phyloP scores from a whole-genome alignment of 768 basidiomycete species.

The Leucogyrophana mollusca region DNA sequence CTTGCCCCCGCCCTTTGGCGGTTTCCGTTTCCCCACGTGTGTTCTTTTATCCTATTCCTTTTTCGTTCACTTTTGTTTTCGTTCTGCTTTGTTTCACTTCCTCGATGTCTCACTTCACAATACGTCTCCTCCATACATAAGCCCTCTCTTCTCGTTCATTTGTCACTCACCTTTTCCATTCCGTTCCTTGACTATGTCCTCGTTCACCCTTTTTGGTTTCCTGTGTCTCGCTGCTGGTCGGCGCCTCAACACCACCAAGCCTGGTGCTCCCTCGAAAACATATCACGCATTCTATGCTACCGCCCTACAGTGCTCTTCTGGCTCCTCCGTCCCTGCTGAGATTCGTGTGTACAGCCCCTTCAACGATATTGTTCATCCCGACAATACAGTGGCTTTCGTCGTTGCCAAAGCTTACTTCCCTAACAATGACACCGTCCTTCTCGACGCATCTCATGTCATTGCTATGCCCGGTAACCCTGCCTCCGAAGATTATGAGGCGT shows the following conservation, averaged over 20 bases:
- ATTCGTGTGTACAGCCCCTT: constrained; percentile 7
- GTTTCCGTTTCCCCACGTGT: too few relatives aligned
- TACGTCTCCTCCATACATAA: too few relatives aligned
- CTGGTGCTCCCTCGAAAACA: not conserved
- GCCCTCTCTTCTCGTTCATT: too few relatives aligned
- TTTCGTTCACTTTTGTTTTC: too few relatives aligned
- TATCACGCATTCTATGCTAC: not conserved
- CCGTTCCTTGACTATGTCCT: not conserved
- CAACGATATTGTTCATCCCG: constrained; percentile 1
- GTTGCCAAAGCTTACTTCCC: constrained; percentile 2
- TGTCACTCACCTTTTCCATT: too few relatives aligned
- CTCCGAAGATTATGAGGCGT: constrained; percentile 1
- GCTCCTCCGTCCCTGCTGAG: constrained; percentile 4
- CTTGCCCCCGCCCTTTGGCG: too few relatives aligned
- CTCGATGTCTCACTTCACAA: too few relatives aligned
- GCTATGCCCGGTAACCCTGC: constrained; percentile 6
- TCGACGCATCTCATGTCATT: constrained; percentile 3
- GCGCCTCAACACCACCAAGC: not conserved
- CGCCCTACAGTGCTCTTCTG: not conserved
- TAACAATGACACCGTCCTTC: not conserved
- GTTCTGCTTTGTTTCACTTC: too few relatives aligned
- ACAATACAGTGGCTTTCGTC: constrained; percentile 6
- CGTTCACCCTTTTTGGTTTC: not conserved
- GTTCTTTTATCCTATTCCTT: too few relatives aligned
- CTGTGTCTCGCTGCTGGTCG: not conserved